Conservation (phyloP, 371 early-diverging fungal genomes). For the Sanchytrium tribonematis region DNA sequence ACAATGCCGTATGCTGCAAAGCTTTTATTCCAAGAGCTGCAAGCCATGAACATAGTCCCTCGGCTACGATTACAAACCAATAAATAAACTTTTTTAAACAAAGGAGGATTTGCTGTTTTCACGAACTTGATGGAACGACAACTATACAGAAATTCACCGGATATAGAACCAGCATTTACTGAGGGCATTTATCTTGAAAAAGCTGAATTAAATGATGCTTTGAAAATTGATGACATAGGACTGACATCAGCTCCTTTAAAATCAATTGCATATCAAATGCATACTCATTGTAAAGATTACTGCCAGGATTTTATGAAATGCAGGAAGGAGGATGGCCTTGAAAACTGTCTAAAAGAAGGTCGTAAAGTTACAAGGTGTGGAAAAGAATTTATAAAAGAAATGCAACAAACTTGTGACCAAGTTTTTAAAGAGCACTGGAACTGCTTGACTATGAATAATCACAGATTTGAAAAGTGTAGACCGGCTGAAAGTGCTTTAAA, state of each 20-base stretch:
- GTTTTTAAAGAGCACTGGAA: constrained; percentile 71
- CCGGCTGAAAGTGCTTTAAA: constrained; percentile 47
- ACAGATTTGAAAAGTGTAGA: constrained; percentile 51
- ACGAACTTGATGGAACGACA: no score
- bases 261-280: constrained; percentile 70
- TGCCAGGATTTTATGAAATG: constrained; percentile 87
- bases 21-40: constrained; percentile 13
- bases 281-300: constrained; percentile 59
- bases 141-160: no score
- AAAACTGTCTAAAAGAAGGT: constrained; percentile 68
- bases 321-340: constrained; percentile 58
- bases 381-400: constrained; percentile 47
- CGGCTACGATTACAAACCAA: constrained; percentile 4
- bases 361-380: constrained; percentile 83
- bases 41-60: constrained; percentile 15
- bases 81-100: neutral
- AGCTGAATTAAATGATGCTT: no score
- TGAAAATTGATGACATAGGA: constrained; percentile 72
- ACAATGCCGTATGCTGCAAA: constrained; percentile 16
- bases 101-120: no score
- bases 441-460: constrained; percentile 68
- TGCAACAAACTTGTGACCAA: constrained; percentile 60
- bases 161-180: no score
- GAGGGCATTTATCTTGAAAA: no score
- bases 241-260: constrained; percentile 67